A percentile compares a stretch with the other conserved stretches of the same genome.
Evolutionary conservation across 768 basidiomycete genomes (phyloP).

Genomic region (Hericium coralloides): DNA sequence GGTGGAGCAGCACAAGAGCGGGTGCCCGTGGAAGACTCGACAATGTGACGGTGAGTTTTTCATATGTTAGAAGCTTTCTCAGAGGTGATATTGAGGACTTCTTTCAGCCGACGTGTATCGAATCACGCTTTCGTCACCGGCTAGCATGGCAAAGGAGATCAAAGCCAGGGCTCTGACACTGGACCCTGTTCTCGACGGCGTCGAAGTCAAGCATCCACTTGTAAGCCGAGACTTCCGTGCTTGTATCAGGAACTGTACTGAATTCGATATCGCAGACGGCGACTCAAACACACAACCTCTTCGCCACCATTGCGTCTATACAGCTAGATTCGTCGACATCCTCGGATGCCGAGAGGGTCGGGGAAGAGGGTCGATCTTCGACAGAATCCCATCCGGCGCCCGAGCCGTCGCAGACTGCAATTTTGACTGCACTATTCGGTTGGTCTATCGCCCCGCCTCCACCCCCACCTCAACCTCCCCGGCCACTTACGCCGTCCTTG

Average conservation of each 20-base stretch:
- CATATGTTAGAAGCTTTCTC: not conserved
- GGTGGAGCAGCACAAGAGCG: conserved; percentile 66
- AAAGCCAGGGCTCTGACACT: conserved; percentile 45
- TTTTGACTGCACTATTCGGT: conserved; percentile 39
- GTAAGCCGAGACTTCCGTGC: conserved; percentile 29
- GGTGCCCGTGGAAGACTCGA: conserved; percentile 75
- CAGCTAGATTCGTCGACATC: conserved; percentile 13
- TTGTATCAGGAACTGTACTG: not conserved
- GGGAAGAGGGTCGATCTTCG: not conserved
- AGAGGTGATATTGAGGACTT: not conserved
- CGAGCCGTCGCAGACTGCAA: conserved; percentile 29
- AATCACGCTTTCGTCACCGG: conserved; percentile 60
- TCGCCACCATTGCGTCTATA: conserved; percentile 32
- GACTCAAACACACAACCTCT: conserved; percentile 46
- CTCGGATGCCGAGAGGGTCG: conserved; percentile 17
- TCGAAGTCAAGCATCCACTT: conserved; percentile 65
- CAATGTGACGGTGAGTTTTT: conserved; percentile 65
- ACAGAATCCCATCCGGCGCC: not conserved
- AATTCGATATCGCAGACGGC: conserved; percentile 34
- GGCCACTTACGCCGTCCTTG: conserved; percentile 7
- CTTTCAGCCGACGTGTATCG: conserved; percentile 23
- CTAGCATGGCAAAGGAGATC: conserved; percentile 51
- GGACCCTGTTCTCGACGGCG: conserved; percentile 40
- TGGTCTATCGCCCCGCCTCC: conserved; percentile 32
- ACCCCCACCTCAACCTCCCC: conserved; percentile 4